A percentile compares a stretch with the other conserved stretches of the same genome.
phyloP scores from a whole-genome alignment of 441 rosid species.

The Mallotus repandus region DNA sequence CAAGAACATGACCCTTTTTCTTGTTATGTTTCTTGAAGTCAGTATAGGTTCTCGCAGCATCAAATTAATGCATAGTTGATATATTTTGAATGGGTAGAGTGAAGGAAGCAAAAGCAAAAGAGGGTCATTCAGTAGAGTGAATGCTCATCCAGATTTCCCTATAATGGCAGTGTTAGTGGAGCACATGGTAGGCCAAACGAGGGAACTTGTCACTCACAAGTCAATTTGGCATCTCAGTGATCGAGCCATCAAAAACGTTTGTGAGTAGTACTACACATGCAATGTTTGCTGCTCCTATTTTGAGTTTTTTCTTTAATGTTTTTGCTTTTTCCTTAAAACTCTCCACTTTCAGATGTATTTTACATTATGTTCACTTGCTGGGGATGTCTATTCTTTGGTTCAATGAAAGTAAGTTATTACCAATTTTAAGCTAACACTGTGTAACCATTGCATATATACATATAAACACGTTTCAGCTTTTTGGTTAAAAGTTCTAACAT shows the following conservation, averaged over 20 bases:
- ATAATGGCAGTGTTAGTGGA: slow-evolving; percentile 83
- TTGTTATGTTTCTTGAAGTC: too few relatives aligned
- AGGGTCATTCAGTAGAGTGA: slow-evolving; percentile 37
- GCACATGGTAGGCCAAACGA: slow-evolving; percentile 58
- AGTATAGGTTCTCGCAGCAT: neutral
- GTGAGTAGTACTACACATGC: slow-evolving; percentile 39
- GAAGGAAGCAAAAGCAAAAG: slow-evolving; percentile 35
- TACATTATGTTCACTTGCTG: slow-evolving; percentile 87
- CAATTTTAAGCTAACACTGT: too few relatives aligned
- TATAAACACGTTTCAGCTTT: neutral
- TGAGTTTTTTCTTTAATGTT: neutral
- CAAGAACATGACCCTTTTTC: too few relatives aligned
- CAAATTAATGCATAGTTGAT: neutral
- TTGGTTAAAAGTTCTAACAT: neutral
- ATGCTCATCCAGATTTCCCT: slow-evolving; percentile 62
- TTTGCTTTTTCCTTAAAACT: neutral
- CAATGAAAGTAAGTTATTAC: slow-evolving; percentile 54
- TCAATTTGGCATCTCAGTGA: slow-evolving; percentile 85
- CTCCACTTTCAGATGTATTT: slow-evolving; percentile 52
- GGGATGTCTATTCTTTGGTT: slow-evolving; percentile 83
- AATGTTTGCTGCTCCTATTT: neutral
- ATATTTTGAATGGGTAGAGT: slow-evolving; percentile 12
- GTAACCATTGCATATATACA: too few relatives aligned
- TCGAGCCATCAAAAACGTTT: slow-evolving; percentile 68
- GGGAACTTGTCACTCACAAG: slow-evolving; percentile 64